These are phyloP conservation scores for Anisodus acutangulus DNA, from an alignment of 257 asterid genomes.

Conservation along the genomic window DNA sequence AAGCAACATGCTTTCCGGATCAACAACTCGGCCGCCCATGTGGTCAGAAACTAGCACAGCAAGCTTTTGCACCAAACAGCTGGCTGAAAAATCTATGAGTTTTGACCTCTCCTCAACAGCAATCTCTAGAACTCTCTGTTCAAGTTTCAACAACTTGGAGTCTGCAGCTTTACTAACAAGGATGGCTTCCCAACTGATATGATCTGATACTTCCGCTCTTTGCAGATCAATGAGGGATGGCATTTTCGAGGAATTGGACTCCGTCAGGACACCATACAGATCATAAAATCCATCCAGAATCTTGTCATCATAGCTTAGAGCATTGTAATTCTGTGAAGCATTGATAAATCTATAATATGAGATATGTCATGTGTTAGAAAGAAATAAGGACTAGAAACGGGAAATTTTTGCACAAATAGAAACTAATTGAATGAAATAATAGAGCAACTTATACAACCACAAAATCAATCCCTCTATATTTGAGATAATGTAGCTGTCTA, in stretches of 20 bases:
- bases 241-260: constrained; percentile 78
- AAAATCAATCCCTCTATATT: background rate
- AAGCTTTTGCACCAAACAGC: constrained; percentile 66
- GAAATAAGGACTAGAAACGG: constrained; percentile 34
- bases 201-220: constrained; percentile 69
- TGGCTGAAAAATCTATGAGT: constrained; percentile 44
- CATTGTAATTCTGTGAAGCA: constrained; percentile 96
- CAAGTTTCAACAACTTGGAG: constrained; percentile 76
- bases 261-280: constrained; percentile 71
- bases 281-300: constrained; percentile 95
- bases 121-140: constrained; percentile 72
- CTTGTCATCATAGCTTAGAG: constrained; percentile 95
- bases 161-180: constrained; percentile 81
- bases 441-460: constrained; percentile 14
- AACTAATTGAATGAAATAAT: background rate
- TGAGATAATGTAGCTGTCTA: background rate
- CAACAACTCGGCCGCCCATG: constrained; percentile 96
- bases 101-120: constrained; percentile 58
- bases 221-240: constrained; percentile 93
- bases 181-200: constrained; percentile 87
- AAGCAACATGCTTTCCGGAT: constrained; percentile 75
- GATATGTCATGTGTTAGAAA: constrained; percentile 59
- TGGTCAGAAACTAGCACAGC: constrained; percentile 77
- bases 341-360: constrained; percentile 78
- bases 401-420: background rate